Evolutionary conservation across 2,329 filamentous ascomycete genomes (phyloP).

Genomic region (Penicillium sp.): DNA sequence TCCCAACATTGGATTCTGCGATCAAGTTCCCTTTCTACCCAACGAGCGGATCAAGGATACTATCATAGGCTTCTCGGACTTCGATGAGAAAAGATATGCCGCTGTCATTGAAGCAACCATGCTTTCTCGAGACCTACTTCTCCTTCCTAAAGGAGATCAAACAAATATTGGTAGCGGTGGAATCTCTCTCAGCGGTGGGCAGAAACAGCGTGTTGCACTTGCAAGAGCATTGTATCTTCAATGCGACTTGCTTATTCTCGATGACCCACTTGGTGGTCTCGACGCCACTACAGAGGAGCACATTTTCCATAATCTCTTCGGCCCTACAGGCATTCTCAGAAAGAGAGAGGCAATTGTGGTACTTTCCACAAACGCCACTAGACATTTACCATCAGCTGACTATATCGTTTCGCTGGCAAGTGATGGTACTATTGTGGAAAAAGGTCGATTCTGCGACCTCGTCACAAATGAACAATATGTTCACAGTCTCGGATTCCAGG

Average conservation of each 20-base stretch:
- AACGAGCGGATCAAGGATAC: not conserved
- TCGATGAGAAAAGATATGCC: not conserved
- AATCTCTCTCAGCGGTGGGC: conserved; percentile 2
- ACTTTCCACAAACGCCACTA: not conserved
- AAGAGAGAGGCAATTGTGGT: not conserved
- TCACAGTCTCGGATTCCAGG: not conserved
- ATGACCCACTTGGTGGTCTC: not conserved
- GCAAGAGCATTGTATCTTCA: conserved; percentile 4
- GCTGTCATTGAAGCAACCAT: not conserved
- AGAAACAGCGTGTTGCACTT: conserved; percentile 4
- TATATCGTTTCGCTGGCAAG: not conserved
- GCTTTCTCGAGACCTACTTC: not conserved
- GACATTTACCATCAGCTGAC: not conserved
- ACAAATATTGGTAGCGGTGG: conserved; percentile 1
- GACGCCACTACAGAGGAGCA: not conserved
- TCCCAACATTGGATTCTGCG: not conserved
- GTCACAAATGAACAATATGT: not conserved
- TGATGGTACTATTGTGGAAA: not conserved
- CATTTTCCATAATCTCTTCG: not conserved
- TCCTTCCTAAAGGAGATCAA: not conserved
- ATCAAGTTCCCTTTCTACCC: not conserved
- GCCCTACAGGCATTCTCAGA: not conserved
- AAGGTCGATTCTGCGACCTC: not conserved
- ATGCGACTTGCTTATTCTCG: not conserved
- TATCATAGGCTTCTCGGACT: not conserved